Base-by-base conservation (phyloP, 208 protist species). In the Trypanosoma platydactyli region DNA sequence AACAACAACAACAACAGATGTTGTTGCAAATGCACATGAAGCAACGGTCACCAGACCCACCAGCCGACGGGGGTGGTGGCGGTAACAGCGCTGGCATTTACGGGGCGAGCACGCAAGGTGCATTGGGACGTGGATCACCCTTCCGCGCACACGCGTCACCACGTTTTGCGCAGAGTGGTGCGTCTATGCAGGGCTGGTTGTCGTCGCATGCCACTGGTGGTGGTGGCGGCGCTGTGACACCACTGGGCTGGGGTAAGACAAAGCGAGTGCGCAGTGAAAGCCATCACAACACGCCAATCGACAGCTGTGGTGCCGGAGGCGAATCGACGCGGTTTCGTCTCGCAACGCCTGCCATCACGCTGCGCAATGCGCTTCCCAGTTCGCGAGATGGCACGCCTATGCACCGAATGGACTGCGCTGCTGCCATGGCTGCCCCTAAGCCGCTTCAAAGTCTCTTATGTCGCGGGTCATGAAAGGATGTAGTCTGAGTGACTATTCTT, bases 241-340 rank as follows among this genome's bases (percentile, higher is more conserved):
- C 84, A 33, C 73, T 91, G 12, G 85, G 85, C 5, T 91, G 85
- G 85, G 46, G 62, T 52, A 72, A 84, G 16, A 44, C 71, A 6
- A 84, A 82, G 66, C 84, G 80, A 5, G 50, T 30, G 20, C 77
- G 72, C 22, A 27, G 33, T 11, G 70, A 76, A 7, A 50, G 27
- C 29, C 64, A 11, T 5, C 40, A 61, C 30, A 54, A 33, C 57
- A 60, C 5, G 29, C 44, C n/a, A 50, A 24, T 22, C 18, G 41
- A 51, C 49, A 40, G 7, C 29, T 27, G 29, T 70, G 35, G 55
- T 25, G n/a, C 55, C 29, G 22, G 49, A 15, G 25, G 45, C 35
- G 64, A 56, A 5, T 27, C 54, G 29, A 24, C 74, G 54, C 56
- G 59, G 44, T 84, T 84, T 51, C 76, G 75, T 56, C 75, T 91